Percentiles rank a stretch among this genome's conserved stretches.
These are phyloP conservation scores for Pseudozyma pruni DNA, from an alignment of 1,284 basidiomycete genomes.

Conservation along the genomic window DNA sequence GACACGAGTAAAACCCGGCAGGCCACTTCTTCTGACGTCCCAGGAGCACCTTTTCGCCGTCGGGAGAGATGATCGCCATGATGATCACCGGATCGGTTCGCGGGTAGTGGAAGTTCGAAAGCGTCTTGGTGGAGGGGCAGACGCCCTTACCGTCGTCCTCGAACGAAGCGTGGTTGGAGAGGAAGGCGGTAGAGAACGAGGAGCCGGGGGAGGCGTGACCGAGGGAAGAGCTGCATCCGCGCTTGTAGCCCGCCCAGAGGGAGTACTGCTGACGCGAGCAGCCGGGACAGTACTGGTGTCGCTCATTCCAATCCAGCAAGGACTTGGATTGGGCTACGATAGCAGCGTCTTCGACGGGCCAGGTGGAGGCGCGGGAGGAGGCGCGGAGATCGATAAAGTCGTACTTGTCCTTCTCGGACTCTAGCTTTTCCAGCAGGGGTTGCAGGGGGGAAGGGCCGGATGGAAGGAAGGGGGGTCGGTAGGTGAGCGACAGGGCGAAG, in stretches of 20 bases:
- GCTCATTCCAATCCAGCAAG: slow-evolving; percentile 65
- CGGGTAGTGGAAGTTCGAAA: slow-evolving; percentile 63
- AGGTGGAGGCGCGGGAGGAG: slow-evolving; percentile 39
- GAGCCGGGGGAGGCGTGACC: slow-evolving; percentile 41
- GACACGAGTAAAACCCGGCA: slow-evolving; percentile 57
- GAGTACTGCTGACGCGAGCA: slow-evolving; percentile 86
- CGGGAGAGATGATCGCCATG: slow-evolving; percentile 83
- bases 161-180: slow-evolving; percentile 6
- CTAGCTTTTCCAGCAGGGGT: slow-evolving; percentile 29
- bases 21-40: slow-evolving; percentile 79
- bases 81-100: slow-evolving; percentile 78
- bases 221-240: slow-evolving; percentile 73
- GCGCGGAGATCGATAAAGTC: slow-evolving; percentile 62
- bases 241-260: slow-evolving; percentile 95
- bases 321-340: slow-evolving; percentile 59
- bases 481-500: slow-evolving; percentile 64
- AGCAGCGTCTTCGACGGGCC: slow-evolving; percentile 53
- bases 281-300: slow-evolving; percentile 81
- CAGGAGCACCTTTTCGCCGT: slow-evolving; percentile 83
- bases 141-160: slow-evolving; percentile 37
- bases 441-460: slow-evolving; percentile 23
- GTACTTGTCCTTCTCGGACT: slow-evolving; percentile 29
- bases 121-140: slow-evolving; percentile 39
- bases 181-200: slow-evolving; percentile 19
- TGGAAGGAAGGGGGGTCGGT: slow-evolving; percentile 22